Conservation (phyloP, 257 asterid genomes). For the Solanum peruvianum region DNA sequence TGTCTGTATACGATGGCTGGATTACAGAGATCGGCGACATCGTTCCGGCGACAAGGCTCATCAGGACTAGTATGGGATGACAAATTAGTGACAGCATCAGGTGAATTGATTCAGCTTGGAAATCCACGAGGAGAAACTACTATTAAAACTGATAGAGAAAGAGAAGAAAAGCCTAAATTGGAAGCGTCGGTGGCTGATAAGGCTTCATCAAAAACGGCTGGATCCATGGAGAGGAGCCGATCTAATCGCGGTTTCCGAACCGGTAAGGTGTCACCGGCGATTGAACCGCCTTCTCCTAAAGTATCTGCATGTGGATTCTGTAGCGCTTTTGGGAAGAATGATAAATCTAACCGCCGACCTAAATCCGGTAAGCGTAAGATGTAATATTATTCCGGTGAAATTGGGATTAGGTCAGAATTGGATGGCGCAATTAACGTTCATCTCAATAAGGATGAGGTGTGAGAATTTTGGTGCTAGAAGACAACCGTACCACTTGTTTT, state of each 20-base stretch:
- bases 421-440: neutral
- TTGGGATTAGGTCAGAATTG: neutral
- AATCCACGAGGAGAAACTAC: slow-evolving; percentile 15
- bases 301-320: slow-evolving; percentile 45
- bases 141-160: neutral
- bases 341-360: slow-evolving; percentile 16
- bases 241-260: slow-evolving; percentile 29
- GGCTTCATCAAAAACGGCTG: slow-evolving; percentile 8
- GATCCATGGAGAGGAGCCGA: slow-evolving; percentile 42
- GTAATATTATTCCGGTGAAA: slow-evolving; percentile 9
- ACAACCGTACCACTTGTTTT: slow-evolving; percentile 1
- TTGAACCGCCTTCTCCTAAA: slow-evolving; percentile 45
- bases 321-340: slow-evolving; percentile 30
- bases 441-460: slow-evolving; percentile 14
- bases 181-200: neutral
- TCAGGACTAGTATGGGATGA: slow-evolving; percentile 92
- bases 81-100: slow-evolving; percentile 30
- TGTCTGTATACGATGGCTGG: slow-evolving; percentile 45
- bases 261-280: slow-evolving; percentile 36
- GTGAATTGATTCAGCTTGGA: slow-evolving; percentile 28
- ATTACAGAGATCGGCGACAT: slow-evolving; percentile 66
- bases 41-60: slow-evolving; percentile 82
- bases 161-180: neutral
- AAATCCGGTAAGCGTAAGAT: slow-evolving; percentile 28
- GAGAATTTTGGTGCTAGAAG: slow-evolving; percentile 13